These are phyloP conservation scores for Clarkia xantiana DNA, from an alignment of 345 rosid species.

Conservation along the genomic window DNA sequence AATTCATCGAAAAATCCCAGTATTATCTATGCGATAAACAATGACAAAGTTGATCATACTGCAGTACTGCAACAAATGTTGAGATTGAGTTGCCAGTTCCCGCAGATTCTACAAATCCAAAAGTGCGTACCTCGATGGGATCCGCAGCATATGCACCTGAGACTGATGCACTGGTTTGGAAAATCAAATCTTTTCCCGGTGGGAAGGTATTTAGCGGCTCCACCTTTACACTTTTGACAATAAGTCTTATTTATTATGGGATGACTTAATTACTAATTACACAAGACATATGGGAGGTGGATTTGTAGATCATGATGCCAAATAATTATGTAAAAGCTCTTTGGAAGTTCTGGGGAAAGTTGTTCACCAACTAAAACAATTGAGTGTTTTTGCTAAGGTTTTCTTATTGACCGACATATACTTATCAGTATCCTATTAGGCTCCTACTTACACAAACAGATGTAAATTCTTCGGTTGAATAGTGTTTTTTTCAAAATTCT, in stretches of 20 bases:
- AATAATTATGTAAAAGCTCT: too few relatives aligned
- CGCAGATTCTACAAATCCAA: constrained; percentile 81
- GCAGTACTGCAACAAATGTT: constrained; percentile 62
- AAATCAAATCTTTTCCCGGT: constrained; percentile 69
- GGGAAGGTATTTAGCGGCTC: constrained; percentile 44
- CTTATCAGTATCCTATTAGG: too few relatives aligned
- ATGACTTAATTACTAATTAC: too few relatives aligned
- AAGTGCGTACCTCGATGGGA: constrained; percentile 81
- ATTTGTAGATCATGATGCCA: too few relatives aligned
- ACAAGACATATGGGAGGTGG: too few relatives aligned
- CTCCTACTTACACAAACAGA: too few relatives aligned
- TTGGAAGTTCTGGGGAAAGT: too few relatives aligned
- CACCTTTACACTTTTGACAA: background rate
- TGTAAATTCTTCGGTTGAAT: too few relatives aligned
- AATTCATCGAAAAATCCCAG: constrained; percentile 1
- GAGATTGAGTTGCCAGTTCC: constrained; percentile 57
- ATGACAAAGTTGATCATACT: constrained; percentile 10
- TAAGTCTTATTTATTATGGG: background rate
- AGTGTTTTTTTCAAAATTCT: too few relatives aligned
- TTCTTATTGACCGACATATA: too few relatives aligned
- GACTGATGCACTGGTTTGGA: constrained; percentile 61
- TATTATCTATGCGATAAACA: background rate
- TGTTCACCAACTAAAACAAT: too few relatives aligned
- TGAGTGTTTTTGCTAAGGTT: too few relatives aligned
- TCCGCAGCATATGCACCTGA: constrained; percentile 79